Conservation (phyloP, 768 basidiomycete species). For the Lentinula edodes region DNA sequence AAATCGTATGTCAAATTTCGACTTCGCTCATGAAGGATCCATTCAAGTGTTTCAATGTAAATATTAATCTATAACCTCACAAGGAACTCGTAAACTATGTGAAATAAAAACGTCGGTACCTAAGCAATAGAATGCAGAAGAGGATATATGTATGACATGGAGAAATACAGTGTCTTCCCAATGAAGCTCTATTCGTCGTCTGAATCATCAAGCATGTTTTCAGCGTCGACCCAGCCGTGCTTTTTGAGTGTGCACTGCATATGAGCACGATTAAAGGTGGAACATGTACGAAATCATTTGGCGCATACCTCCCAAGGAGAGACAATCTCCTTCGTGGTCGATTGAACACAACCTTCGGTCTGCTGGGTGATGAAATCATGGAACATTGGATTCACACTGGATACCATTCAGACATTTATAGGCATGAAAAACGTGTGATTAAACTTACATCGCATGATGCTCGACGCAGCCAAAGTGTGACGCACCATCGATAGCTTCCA, state of each 20-base stretch:
- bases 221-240: background rate
- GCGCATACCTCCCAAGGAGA: slow-evolving; percentile 7
- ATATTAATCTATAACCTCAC: too few species aligned
- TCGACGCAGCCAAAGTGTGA: slow-evolving; percentile 18
- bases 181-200: background rate
- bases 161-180: too few species aligned
- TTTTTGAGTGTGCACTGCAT: background rate
- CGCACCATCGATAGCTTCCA: slow-evolving; percentile 14
- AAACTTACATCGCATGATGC: background rate
- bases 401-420: too few species aligned
- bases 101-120: too few species aligned
- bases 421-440: too few species aligned
- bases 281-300: too few species aligned
- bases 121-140: too few species aligned
- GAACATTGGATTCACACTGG: slow-evolving; percentile 6
- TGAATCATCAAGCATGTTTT: background rate
- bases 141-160: too few species aligned
- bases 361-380: slow-evolving; percentile 1
- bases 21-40: too few species aligned
- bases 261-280: background rate
- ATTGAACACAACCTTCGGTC: background rate
- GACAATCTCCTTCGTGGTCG: background rate
- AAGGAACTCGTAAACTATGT: too few species aligned
- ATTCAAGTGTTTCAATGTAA: too few species aligned
- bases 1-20: too few species aligned